Evolutionary conservation across 257 asterid genomes (phyloP).

Genomic region (Capsicum baccatum): DNA sequence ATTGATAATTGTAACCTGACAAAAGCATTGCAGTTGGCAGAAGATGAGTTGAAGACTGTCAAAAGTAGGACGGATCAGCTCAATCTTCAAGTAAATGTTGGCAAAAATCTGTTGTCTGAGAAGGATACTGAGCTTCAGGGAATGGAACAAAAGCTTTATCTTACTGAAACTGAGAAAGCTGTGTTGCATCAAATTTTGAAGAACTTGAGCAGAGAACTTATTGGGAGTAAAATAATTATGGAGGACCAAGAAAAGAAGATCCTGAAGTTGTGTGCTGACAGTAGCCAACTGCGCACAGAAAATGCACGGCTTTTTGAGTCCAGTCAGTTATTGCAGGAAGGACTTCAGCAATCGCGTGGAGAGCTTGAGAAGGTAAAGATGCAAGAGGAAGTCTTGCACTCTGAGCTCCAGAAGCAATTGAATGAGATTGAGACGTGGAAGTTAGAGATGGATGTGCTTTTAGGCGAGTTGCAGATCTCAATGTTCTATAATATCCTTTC

Average conservation of each 20-base stretch:
- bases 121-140: conserved; percentile 51
- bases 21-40: conserved; percentile 52
- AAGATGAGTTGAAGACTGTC: conserved; percentile 46
- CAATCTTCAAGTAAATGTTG: conserved; percentile 48
- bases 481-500: conserved; percentile 59
- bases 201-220: conserved; percentile 43
- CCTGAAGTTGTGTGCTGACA: conserved; percentile 48
- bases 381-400: conserved; percentile 50
- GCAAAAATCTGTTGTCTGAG: conserved; percentile 47
- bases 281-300: conserved; percentile 50
- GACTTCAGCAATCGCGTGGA: conserved; percentile 47
- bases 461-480: conserved; percentile 65
- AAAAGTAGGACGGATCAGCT: conserved; percentile 47
- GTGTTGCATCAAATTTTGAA: conserved; percentile 43
- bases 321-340: conserved; percentile 45
- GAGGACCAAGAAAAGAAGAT: conserved; percentile 51
- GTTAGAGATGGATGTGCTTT: conserved; percentile 50
- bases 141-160: conserved; percentile 52
- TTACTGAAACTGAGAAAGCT: conserved; percentile 47
- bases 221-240: conserved; percentile 40
- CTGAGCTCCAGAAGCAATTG: conserved; percentile 55
- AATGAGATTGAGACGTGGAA: conserved; percentile 64
- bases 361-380: conserved; percentile 49
- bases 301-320: conserved; percentile 47
- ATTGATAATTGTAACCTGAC: conserved; percentile 50